phyloP scores from a whole-genome alignment of 805 yeast species.

The Candida ficus region DNA sequence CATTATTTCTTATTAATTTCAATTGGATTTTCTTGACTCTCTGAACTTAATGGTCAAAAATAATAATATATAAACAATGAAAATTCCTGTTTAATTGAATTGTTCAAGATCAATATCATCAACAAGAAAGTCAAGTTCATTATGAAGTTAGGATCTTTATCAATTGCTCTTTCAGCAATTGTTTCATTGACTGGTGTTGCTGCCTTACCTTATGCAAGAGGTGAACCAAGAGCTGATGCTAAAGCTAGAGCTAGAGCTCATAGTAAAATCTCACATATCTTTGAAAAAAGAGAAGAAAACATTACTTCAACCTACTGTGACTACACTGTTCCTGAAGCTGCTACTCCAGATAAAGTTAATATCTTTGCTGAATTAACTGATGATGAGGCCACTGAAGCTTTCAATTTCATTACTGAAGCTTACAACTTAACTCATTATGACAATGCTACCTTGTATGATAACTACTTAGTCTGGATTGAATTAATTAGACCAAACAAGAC shows the following conservation, averaged over 20 bases:
- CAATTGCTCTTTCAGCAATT: neutral
- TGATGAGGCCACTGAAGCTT: constrained; percentile 18
- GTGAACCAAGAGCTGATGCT: neutral
- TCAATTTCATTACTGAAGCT: constrained; percentile 9
- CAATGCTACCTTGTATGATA: constrained; percentile 20
- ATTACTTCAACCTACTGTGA: constrained; percentile 2
- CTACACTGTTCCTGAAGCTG: constrained; percentile 12
- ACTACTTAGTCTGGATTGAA: constrained; percentile 23
- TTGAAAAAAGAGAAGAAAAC: neutral
- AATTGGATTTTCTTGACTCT: too few species aligned
- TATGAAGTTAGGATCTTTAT: neutral
- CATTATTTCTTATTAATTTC: too few species aligned
- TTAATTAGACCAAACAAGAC: constrained; percentile 24
- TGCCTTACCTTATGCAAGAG: neutral
- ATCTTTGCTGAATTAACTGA: constrained; percentile 21
- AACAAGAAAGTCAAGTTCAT: neutral
- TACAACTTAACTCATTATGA: constrained; percentile 18
- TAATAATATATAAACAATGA: too few species aligned
- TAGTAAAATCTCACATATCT: neutral
- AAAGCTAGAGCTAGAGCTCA: neutral
- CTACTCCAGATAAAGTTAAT: constrained; percentile 16
- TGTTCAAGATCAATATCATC: too few species aligned
- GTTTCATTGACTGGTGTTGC: neutral
- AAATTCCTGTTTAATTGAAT: too few species aligned
- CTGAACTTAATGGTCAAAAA: too few species aligned